Conservation (phyloP, 768 basidiomycete genomes). For the Udeniomyces megalosporus region DNA sequence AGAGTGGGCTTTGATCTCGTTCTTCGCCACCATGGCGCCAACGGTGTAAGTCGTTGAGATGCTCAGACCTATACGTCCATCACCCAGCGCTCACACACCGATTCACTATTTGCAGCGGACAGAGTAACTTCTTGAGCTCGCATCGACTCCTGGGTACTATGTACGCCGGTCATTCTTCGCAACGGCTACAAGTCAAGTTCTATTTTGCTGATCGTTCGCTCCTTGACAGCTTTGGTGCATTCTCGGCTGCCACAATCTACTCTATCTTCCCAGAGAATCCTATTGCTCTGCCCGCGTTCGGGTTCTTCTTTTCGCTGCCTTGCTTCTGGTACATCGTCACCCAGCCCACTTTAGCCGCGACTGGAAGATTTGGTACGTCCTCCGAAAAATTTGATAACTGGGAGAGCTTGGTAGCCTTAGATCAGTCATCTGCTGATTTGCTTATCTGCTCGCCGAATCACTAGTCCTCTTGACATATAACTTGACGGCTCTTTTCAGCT, state of each 20-base stretch:
- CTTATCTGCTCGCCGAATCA: background rate
- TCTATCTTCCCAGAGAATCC: conserved; percentile 60
- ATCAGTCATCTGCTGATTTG: no score
- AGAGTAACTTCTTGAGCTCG: conserved; percentile 74
- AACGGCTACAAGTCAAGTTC: no score
- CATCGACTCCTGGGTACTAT: conserved; percentile 75
- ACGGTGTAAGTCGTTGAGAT: conserved; percentile 3
- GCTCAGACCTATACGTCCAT: no score
- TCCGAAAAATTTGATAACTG: no score
- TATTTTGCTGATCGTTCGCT: background rate
- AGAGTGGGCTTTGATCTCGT: conserved; percentile 88
- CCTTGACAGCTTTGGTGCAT: conserved; percentile 51
- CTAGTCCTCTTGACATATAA: conserved; percentile 12
- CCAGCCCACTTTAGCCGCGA: conserved; percentile 50
- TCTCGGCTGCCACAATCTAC: conserved; percentile 55
- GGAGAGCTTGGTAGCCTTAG: no score
- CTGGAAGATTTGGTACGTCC: conserved; percentile 45
- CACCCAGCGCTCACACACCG: no score
- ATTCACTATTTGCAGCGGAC: conserved; percentile 15
- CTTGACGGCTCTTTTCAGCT: conserved; percentile 36
- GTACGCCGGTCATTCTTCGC: conserved; percentile 38
- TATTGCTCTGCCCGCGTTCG: conserved; percentile 57
- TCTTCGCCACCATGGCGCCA: conserved; percentile 14
- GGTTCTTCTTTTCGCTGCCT: conserved; percentile 70
- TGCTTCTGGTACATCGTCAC: conserved; percentile 83